Base-by-base conservation (phyloP, 1,139 yeast genomes). In the Geotrichum restrictum region DNA sequence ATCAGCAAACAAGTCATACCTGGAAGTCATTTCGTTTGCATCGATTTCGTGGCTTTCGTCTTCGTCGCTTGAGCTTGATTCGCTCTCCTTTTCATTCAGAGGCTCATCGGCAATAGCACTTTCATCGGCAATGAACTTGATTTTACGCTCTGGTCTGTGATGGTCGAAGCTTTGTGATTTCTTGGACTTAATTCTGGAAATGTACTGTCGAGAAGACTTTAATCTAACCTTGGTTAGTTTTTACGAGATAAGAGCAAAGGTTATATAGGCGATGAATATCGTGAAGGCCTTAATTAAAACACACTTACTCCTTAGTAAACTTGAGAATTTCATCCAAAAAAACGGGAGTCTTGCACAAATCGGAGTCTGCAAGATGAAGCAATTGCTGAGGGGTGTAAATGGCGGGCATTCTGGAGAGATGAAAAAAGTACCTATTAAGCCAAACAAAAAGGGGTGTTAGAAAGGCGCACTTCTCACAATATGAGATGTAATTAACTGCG, bases 21-120 rank as follows among this genome's bases (percentile, higher is more conserved):
- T 46, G 10, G 50, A 41, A 11, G 54, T 51, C 54, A 51, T 51
- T 42, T 51, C 54, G 18, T 31, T 45, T 21, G 54, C 54, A 22
- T 51, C 54, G 32, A 51, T 51, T 8, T 51, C 54, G 2, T 41
- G 44, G 34, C 47, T 36, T 33, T 51, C 54, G 19, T 45, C 53
- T 14, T 51, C 54, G 39, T 46, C 44, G 19, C 41, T 42, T 18
- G 45, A 39, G 31, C 32, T 7, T 16, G 33, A 46, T 33, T 18
- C 47, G 19, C 22, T 13, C 16, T 39, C 42, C 37, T 49, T 45
- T 11, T 50, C 44, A 8, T 24, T 5, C 29, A 24, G 29, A 24
- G 21, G 34, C 33, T 51, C 54, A 21, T 46, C 50, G 18, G 18
- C 43, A 33, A 46, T 29, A n/a, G 48, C 48, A 16, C 38, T 48